Evolutionary conservation across 1,284 basidiomycete species (phyloP), one percentile per base, ranked within the genome.

Genomic region (Termitomyces sp.): DNA sequence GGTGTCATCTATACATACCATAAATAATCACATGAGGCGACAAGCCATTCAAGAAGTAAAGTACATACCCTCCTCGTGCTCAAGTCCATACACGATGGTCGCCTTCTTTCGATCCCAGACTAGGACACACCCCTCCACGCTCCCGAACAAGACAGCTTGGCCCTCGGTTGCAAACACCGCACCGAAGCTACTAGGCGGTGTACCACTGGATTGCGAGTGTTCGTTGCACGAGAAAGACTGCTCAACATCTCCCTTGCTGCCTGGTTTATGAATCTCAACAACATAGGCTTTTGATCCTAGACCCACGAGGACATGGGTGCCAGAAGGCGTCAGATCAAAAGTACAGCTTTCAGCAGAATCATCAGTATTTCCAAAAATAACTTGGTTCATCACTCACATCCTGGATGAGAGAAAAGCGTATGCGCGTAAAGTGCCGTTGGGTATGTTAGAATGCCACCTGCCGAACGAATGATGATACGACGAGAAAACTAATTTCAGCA

Each of bases 361-460:
- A 39, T 54, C 39, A 55, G 31, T 56, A 45, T 40, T 36, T 36
- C 47, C 26, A 33, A 36, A 43, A 10, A n/a, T 4, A 33, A 49
- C 9, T 42, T 57, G 26, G n/a, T 31, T 51, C 46, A 52, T 47
- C 28, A 71, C 79, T 60, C 58, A 82, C 84, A 86, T 78, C 68
- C 77, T 78, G 19, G 74, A 72, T 61, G 75, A 75, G 57, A 86
- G 70, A 62, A 84, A 82, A 3, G 77, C 71, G 51, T 78, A 77
- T 5, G 79, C 81, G 6, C 80, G 76, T 43, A 84, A 66, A 9
- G 78, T 83, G 31, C 84, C 83, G 56, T 83, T 83, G 0, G 83
- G 81, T 53, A 86, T 70, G 62, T 81, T 77, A 60, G 78, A 83
- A 63, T 81, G 75, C 84, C 84, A 86, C 56, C 82, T 84, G 56